phyloP scores from a whole-genome alignment of 75 land plant genomes.

The Selaginella moellendorffii region DNA sequence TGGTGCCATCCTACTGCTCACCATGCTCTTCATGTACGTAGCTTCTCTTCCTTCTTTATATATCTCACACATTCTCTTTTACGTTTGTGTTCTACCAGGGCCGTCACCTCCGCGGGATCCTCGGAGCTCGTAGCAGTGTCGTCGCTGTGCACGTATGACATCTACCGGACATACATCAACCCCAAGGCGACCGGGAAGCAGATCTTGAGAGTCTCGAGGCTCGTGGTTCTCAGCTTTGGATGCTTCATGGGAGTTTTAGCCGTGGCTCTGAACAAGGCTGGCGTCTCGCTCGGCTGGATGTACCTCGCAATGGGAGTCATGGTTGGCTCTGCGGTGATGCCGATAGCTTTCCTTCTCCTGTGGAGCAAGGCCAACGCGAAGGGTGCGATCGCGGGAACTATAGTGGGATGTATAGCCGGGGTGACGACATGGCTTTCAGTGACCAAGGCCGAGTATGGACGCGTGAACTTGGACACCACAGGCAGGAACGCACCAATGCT shows the following conservation, averaged over 20 bases:
- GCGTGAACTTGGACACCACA: slow-evolving; percentile 68
- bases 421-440: slow-evolving; percentile 71
- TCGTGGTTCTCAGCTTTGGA: slow-evolving; percentile 55
- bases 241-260: slow-evolving; percentile 95
- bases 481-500: slow-evolving; percentile 97
- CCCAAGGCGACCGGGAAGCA: slow-evolving; percentile 84
- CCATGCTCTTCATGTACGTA: slow-evolving; percentile 88
- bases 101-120: slow-evolving; percentile 93
- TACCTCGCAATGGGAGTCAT: slow-evolving; percentile 94
- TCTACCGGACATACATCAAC: slow-evolving; percentile 87
- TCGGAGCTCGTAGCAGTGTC: slow-evolving; percentile 85
- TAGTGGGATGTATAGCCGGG: slow-evolving; percentile 56
- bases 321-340: slow-evolving; percentile 92
- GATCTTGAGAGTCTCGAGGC: slow-evolving; percentile 66
- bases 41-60: background rate
- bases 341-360: slow-evolving; percentile 82
- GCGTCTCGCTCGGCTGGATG: slow-evolving; percentile 96
- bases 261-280: slow-evolving; percentile 75
- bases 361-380: slow-evolving; percentile 92
- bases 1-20: slow-evolving; percentile 85
- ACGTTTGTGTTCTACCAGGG: slow-evolving; percentile 36
- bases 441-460: slow-evolving; percentile 52
- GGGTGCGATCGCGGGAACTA: slow-evolving; percentile 76
- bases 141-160: slow-evolving; percentile 84
- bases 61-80: background rate